Conservation (phyloP, 2,329 filamentous ascomycete species). For the Fusarium kyushuense region DNA sequence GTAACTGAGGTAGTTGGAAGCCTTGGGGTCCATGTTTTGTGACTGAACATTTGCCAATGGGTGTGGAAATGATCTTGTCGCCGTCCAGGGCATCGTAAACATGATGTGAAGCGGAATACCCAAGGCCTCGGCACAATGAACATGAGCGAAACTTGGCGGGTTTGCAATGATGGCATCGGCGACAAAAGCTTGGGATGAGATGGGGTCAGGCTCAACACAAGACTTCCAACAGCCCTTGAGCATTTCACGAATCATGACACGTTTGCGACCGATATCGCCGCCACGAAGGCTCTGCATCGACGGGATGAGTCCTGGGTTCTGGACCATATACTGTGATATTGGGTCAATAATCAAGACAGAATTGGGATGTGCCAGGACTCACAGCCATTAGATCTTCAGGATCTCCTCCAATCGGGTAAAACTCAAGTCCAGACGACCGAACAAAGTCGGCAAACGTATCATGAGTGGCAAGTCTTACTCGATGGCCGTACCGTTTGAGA, state of each 20-base stretch:
- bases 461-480: constrained; percentile 30
- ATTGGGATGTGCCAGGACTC: accelerated
- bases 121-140: constrained; percentile 82
- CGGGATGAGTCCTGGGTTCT: constrained; percentile 4
- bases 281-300: constrained; percentile 1
- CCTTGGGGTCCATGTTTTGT: constrained; percentile 65
- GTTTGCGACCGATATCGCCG: neutral
- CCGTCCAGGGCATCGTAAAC: constrained; percentile 88
- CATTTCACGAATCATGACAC: constrained; percentile 3
- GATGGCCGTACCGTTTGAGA: constrained; percentile 24
- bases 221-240: neutral
- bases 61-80: constrained; percentile 80
- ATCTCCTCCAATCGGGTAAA: constrained; percentile 29
- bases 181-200: constrained; percentile 62
- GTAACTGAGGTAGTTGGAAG: constrained; percentile 84
- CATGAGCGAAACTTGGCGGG: constrained; percentile 80
- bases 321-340: neutral
- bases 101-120: constrained; percentile 84
- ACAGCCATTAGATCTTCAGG: constrained; percentile 31
- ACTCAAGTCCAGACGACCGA: constrained; percentile 1
- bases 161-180: constrained; percentile 87
- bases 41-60: constrained; percentile 78
- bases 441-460: constrained; percentile 20
- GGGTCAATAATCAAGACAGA: accelerated
- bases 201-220: neutral